phyloP scores from a whole-genome alignment of 1,284 basidiomycete genomes.

The Laetiporus sulphureus region DNA sequence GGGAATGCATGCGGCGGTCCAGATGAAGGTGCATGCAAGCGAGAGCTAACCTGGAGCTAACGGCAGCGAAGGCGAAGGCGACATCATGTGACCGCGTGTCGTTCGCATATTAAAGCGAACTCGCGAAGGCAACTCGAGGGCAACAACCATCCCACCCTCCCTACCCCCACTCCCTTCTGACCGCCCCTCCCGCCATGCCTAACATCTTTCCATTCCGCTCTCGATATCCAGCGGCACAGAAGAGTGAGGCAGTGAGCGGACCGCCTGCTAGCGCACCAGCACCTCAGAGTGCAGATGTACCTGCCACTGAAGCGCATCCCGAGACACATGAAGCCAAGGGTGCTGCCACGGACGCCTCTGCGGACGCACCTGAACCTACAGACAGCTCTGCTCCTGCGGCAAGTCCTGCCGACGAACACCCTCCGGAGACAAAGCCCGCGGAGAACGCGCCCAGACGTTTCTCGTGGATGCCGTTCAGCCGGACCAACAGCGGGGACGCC shows the following conservation, averaged over 20 bases:
- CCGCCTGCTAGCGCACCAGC: neutral
- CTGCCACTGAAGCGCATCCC: neutral
- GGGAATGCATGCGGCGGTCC: no score
- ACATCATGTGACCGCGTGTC: no score
- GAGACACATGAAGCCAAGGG: neutral
- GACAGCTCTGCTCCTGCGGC: neutral
- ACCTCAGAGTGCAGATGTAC: neutral
- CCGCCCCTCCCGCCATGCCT: constrained; percentile 4
- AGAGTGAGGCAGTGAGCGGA: neutral
- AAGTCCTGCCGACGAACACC: neutral
- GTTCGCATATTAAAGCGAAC: no score
- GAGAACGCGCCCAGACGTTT: constrained; percentile 17
- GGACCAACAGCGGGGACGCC: constrained; percentile 18
- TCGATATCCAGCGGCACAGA: constrained; percentile 1
- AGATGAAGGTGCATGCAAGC: no score
- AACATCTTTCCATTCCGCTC: constrained; percentile 2
- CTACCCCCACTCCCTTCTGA: constrained; percentile 1
- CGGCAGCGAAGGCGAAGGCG: no score
- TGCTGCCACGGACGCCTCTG: neutral
- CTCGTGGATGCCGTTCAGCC: constrained; percentile 20
- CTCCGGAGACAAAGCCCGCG: neutral
- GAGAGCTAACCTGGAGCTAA: no score
- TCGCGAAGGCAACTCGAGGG: no score
- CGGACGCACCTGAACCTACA: neutral
- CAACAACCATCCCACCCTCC: no score